A percentile compares a stretch with the other conserved stretches of the same genome.
phyloP scores from a whole-genome alignment of 495 filamentous ascomycete genomes.

The Aspergillus indologenus region DNA sequence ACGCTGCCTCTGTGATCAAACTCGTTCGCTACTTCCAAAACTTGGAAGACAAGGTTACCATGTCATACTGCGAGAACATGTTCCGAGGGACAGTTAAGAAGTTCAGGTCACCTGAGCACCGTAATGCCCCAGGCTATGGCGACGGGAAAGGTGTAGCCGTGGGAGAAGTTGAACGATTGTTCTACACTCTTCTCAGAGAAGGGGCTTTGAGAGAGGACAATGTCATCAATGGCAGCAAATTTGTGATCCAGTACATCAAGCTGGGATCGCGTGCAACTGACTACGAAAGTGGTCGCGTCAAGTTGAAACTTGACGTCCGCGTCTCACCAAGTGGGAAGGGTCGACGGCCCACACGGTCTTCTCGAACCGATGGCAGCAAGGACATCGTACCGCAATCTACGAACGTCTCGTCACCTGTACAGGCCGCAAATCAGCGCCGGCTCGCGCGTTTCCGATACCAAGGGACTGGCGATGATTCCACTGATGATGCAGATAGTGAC shows the following conservation, averaged over 20 bases:
- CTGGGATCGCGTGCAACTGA: slow-evolving; percentile 52
- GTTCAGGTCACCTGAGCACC: slow-evolving; percentile 45
- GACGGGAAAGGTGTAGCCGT: slow-evolving; percentile 54
- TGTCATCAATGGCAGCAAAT: slow-evolving; percentile 55
- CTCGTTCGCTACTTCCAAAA: slow-evolving; percentile 59
- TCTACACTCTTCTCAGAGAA: slow-evolving; percentile 59
- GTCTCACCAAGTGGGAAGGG: slow-evolving; percentile 48
- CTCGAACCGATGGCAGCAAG: slow-evolving; percentile 28
- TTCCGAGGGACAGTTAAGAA: slow-evolving; percentile 57
- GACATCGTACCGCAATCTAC: slow-evolving; percentile 64
- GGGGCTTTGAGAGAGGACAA: slow-evolving; percentile 58
- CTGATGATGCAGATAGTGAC: slow-evolving; percentile 51
- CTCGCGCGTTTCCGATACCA: slow-evolving; percentile 30
- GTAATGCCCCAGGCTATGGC: slow-evolving; percentile 51
- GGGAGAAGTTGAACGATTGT: slow-evolving; percentile 61
- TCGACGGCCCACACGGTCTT: slow-evolving; percentile 24
- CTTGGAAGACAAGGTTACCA: slow-evolving; percentile 44
- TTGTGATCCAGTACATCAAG: slow-evolving; percentile 59
- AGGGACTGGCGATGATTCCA: slow-evolving; percentile 33
- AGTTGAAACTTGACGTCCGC: slow-evolving; percentile 58
- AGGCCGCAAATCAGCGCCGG: slow-evolving; percentile 50
- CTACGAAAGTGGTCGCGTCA: slow-evolving; percentile 48
- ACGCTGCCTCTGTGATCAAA: slow-evolving; percentile 63
- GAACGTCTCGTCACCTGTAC: slow-evolving; percentile 79
- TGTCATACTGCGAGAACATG: slow-evolving; percentile 56